phyloP scores from a whole-genome alignment of 768 basidiomycete species.

The Omphalotus guepiniiformis region DNA sequence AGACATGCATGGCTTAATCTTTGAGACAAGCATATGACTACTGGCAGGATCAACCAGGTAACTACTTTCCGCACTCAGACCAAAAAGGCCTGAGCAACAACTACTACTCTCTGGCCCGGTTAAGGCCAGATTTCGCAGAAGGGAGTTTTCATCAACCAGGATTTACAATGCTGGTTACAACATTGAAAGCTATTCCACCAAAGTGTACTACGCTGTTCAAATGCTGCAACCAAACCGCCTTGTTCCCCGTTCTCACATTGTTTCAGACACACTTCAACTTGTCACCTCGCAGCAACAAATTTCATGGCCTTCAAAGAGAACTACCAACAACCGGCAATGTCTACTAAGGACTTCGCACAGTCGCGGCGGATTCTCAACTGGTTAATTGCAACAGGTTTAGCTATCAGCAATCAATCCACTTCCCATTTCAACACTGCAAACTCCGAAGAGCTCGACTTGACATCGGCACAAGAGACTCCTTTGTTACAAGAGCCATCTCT shows the following conservation, averaged over 20 bases:
- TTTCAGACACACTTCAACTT: background rate
- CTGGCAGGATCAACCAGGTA: slow-evolving; percentile 85
- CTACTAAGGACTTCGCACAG: slow-evolving; percentile 20
- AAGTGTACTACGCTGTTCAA: background rate
- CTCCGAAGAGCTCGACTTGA: slow-evolving; percentile 18
- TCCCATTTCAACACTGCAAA: slow-evolving; percentile 27
- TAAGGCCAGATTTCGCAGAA: background rate
- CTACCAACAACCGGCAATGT: slow-evolving; percentile 30
- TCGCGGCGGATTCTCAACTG: slow-evolving; percentile 31
- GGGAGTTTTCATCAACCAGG: background rate
- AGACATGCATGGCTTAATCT: slow-evolving; percentile 83
- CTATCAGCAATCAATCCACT: slow-evolving; percentile 39
- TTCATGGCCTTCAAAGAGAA: slow-evolving; percentile 32
- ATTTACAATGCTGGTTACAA: background rate
- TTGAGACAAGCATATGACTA: slow-evolving; percentile 84
- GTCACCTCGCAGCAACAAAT: slow-evolving; percentile 23
- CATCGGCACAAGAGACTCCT: slow-evolving; percentile 7
- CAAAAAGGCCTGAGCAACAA: background rate
- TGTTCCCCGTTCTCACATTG: slow-evolving; percentile 6
- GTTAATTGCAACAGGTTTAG: slow-evolving; percentile 33
- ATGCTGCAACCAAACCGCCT: slow-evolving; percentile 3
- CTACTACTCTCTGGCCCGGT: background rate
- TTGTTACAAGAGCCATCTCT: no score
- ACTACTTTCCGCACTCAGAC: slow-evolving; percentile 41
- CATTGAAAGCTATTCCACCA: background rate